These are phyloP conservation scores for Rhizophlyctis rosea DNA, from an alignment of 192 early-diverging fungal species.

Conservation along the genomic window DNA sequence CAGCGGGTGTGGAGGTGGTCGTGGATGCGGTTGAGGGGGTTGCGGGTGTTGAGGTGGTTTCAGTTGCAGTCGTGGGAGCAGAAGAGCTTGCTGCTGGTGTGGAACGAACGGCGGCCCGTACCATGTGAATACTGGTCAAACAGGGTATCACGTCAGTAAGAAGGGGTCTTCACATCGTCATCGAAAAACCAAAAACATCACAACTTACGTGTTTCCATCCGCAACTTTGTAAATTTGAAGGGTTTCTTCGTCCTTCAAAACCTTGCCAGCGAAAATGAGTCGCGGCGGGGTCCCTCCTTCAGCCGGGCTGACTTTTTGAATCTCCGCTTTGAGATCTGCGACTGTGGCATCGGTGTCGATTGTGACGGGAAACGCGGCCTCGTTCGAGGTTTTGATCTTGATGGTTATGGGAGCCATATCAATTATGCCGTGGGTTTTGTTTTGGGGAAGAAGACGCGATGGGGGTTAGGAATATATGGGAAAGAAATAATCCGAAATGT, in stretches of 20 bases:
- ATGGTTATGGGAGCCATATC: conserved; percentile 66
- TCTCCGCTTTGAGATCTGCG: conserved; percentile 70
- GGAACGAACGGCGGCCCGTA: conserved; percentile 51
- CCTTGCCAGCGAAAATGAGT: conserved; percentile 89
- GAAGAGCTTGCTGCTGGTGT: conserved; percentile 26
- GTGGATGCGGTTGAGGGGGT: conserved; percentile 37
- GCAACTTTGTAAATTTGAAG: conserved; percentile 76
- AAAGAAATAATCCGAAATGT: no score
- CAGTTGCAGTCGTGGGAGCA: conserved; percentile 32
- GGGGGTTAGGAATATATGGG: no score
- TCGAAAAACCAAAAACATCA: neutral
- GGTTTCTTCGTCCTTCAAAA: conserved; percentile 87
- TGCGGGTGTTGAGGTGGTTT: conserved; percentile 23
- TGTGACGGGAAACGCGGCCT: conserved; percentile 65
- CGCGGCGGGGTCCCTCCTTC: conserved; percentile 62
- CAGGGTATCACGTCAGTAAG: neutral
- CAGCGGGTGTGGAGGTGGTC: conserved; percentile 28
- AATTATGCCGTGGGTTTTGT: no score
- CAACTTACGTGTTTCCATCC: conserved; percentile 71
- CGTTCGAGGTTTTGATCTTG: conserved; percentile 72
- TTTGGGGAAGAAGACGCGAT: no score
- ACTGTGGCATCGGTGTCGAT: conserved; percentile 65
- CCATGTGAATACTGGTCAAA: conserved; percentile 74
- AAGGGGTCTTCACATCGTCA: neutral
- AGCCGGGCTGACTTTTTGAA: no score